Evolutionary conservation across 2,329 filamentous ascomycete species (phyloP).

Genomic region (Achaetomium macrosporum): DNA sequence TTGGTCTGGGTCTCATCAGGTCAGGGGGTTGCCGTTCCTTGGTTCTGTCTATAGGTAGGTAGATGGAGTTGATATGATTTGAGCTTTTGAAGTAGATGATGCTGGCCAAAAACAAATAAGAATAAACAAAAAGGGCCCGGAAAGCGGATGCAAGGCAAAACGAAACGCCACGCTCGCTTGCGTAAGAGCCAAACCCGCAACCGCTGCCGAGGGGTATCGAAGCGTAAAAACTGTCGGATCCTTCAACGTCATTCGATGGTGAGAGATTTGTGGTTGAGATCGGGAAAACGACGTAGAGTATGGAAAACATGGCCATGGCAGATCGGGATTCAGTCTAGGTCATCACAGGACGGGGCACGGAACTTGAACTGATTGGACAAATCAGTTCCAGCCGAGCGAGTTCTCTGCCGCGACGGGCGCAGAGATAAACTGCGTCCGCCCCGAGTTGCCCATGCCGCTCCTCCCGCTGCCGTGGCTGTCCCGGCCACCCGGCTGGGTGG

Average conservation of each 20-base stretch:
- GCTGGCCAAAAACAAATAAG: background rate
- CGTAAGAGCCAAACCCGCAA: background rate
- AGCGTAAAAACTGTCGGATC: constrained; percentile 16
- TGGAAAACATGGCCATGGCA: constrained; percentile 11
- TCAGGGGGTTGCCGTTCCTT: background rate
- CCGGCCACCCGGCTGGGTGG: constrained; percentile 37
- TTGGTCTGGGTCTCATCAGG: too few relatives aligned
- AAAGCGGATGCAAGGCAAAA: background rate
- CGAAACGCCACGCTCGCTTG: constrained; percentile 1
- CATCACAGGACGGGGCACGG: background rate
- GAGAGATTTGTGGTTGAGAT: constrained; percentile 13
- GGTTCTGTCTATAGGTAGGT: background rate
- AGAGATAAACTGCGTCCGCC: constrained; percentile 64
- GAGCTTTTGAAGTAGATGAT: background rate
- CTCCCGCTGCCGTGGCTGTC: constrained; percentile 55
- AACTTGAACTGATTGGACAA: background rate
- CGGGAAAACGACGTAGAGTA: background rate
- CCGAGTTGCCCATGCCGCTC: constrained; percentile 48
- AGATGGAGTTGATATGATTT: background rate
- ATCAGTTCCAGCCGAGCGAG: constrained; percentile 90
- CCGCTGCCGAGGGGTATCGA: constrained; percentile 17
- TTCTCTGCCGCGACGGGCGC: constrained; percentile 90
- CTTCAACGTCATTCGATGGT: background rate
- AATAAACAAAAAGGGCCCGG: background rate
- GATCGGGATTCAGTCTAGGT: constrained; percentile 11